Percentiles rank a stretch among this genome's conserved stretches.
phyloP scores from a whole-genome alignment of 129 eudicot species.

The Flaveria linearis region DNA sequence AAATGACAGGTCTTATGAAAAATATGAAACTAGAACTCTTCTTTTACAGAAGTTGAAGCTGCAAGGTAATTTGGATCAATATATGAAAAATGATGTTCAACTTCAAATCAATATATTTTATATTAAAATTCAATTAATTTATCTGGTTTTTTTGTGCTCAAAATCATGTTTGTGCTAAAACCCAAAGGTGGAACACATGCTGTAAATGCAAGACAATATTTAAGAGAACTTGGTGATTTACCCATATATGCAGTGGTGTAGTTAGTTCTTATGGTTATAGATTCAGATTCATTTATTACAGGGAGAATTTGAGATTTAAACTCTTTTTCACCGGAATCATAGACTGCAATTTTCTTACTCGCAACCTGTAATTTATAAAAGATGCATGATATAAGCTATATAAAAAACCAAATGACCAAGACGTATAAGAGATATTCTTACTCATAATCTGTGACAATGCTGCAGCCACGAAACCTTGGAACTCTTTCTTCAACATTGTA shows the following conservation, averaged over 20 bases:
- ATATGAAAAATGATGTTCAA: not conserved
- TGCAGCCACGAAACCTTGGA: too few species aligned
- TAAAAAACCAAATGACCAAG: not conserved
- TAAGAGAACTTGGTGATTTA: constrained; percentile 56
- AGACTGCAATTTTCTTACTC: constrained; percentile 56
- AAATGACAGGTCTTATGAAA: not conserved
- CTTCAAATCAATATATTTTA: not conserved
- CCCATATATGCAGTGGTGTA: constrained; percentile 45
- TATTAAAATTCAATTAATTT: not conserved
- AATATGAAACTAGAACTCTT: constrained; percentile 20
- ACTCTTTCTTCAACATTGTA: too few species aligned
- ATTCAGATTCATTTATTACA: constrained; percentile 49
- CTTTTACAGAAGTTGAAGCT: constrained; percentile 52
- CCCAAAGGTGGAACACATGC: constrained; percentile 89
- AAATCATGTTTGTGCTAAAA: constrained; percentile 62
- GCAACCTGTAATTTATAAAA: constrained; percentile 54
- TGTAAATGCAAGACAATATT: constrained; percentile 77
- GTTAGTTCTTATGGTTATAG: constrained; percentile 51
- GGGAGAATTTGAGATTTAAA: constrained; percentile 78
- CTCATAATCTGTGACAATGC: too few species aligned
- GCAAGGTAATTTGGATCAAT: constrained; percentile 12
- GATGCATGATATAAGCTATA: not conserved
- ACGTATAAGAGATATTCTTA: not conserved
- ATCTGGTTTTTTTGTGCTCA: constrained; percentile 46
- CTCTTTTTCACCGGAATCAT: constrained; percentile 65